These are phyloP conservation scores for Fragilariopsis cylindrus DNA, from an alignment of 108 stramenopile species.

Conservation along the genomic window DNA sequence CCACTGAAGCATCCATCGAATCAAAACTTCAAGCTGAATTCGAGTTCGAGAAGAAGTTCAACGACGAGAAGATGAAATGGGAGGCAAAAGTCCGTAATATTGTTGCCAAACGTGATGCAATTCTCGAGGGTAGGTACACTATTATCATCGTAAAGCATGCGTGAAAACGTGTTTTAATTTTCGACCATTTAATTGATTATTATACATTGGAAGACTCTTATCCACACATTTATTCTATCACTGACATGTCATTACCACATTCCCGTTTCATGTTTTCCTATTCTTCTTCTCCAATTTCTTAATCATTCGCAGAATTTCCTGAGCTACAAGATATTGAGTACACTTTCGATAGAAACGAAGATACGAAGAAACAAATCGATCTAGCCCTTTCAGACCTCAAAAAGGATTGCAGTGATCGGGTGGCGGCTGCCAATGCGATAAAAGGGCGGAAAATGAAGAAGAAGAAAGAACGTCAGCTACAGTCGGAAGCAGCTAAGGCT, in stretches of 20 bases:
- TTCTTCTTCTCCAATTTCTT: neutral
- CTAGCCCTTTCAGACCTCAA: conserved; percentile 11
- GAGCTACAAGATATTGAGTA: conserved; percentile 16
- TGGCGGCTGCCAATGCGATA: neutral
- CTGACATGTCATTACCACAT: neutral
- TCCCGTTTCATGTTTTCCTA: neutral
- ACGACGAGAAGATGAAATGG: conserved; percentile 4
- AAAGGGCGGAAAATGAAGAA: neutral
- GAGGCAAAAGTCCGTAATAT: neutral
- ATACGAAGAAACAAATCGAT: conserved; percentile 6
- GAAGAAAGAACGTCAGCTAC: neutral
- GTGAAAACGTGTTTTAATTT: neutral
- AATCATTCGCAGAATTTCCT: conserved; percentile 18
- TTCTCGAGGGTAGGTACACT: neutral
- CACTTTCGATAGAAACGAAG: neutral
- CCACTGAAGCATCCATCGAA: neutral
- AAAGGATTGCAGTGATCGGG: neutral
- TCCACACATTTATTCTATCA: neutral
- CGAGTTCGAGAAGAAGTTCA: conserved; percentile 4
- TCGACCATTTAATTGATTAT: neutral
- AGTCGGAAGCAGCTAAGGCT: conserved; percentile 10
- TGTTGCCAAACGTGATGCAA: neutral
- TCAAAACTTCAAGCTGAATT: conserved; percentile 8
- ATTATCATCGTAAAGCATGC: neutral
- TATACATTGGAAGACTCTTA: neutral